A percentile compares a stretch with the other conserved stretches of the same genome.
Evolutionary conservation across 2,329 filamentous ascomycete genomes (phyloP).

Genomic region (Polytolypa hystricis): DNA sequence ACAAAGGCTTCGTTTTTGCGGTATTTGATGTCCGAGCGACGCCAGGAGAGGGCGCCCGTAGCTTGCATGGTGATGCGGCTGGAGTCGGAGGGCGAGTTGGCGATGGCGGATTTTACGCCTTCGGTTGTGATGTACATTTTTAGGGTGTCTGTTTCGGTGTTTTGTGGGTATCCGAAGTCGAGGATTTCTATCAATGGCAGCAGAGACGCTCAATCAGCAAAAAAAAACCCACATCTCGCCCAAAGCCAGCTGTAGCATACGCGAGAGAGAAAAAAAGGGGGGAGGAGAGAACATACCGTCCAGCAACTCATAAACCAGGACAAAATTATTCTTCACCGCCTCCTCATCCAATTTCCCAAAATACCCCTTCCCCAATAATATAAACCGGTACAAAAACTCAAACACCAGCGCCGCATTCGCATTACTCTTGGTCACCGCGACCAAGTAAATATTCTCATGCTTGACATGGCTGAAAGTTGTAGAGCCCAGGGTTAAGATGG

Average conservation of each 20-base stretch:
- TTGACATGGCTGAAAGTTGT: conserved; percentile 99
- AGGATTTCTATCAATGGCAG: conserved; percentile 65
- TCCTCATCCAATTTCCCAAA: conserved; percentile 99
- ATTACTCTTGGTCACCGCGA: conserved; percentile 97
- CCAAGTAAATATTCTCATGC: conserved; percentile 97
- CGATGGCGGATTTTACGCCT: conserved; percentile 74
- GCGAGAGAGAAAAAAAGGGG: not conserved
- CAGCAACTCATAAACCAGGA: conserved; percentile 91
- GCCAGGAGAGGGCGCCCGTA: conserved; percentile 91
- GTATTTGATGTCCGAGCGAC: conserved; percentile 95
- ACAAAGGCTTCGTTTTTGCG: conserved; percentile 99
- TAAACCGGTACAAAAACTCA: conserved; percentile 90
- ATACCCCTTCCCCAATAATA: conserved; percentile 83
- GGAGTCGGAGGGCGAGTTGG: conserved; percentile 68
- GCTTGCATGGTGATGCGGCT: conserved; percentile 99
- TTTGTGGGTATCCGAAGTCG: conserved; percentile 97
- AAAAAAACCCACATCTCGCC: conserved; percentile 2
- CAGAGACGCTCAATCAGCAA: conserved; percentile 1
- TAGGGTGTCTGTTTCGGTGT: conserved; percentile 94
- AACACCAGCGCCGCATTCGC: conserved; percentile 97
- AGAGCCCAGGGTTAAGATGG: conserved; percentile 90
- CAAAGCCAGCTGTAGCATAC: too few relatives aligned
- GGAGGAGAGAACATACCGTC: conserved; percentile 54
- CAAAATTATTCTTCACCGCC: conserved; percentile 99
- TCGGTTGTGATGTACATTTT: conserved; percentile 99